These are phyloP conservation scores for Candida argentea DNA, from an alignment of 805 yeast species.

Conservation along the genomic window DNA sequence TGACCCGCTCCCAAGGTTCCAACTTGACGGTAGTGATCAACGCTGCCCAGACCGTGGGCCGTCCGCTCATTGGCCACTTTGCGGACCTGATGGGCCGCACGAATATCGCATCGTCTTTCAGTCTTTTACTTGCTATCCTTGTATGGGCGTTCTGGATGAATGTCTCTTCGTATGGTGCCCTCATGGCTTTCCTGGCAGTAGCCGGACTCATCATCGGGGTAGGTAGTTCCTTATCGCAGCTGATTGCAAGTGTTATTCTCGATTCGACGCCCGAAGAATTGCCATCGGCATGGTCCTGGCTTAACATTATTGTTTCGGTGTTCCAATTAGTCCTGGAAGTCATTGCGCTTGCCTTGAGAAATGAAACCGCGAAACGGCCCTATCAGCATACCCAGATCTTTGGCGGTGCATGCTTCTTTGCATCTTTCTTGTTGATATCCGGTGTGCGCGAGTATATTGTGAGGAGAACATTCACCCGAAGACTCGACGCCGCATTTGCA, in stretches of 20 bases:
- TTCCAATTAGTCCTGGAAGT: slow-evolving; percentile 40
- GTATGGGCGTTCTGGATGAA: slow-evolving; percentile 30
- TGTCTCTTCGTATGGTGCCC: slow-evolving; percentile 20
- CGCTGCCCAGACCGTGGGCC: slow-evolving; percentile 38
- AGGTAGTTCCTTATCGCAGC: slow-evolving; percentile 13
- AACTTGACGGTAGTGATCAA: slow-evolving; percentile 26
- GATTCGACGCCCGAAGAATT: slow-evolving; percentile 10
- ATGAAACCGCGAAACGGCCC: slow-evolving; percentile 21
- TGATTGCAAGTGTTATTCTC: slow-evolving; percentile 5
- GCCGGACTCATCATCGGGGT: slow-evolving; percentile 23
- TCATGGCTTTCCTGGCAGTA: slow-evolving; percentile 20
- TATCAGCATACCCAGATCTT: slow-evolving; percentile 52
- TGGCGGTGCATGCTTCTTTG: slow-evolving; percentile 41
- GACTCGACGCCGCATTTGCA: slow-evolving; percentile 1
- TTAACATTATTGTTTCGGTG: slow-evolving; percentile 22
- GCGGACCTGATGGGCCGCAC: slow-evolving; percentile 41
- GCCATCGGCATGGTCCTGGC: slow-evolving; percentile 31
- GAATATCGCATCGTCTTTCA: slow-evolving; percentile 19
- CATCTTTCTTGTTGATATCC: slow-evolving; percentile 31
- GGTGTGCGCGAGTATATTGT: slow-evolving; percentile 46
- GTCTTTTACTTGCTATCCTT: slow-evolving; percentile 15
- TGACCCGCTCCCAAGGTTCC: slow-evolving; percentile 21
- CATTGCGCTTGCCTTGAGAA: slow-evolving; percentile 37
- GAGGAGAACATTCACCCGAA: slow-evolving; percentile 10
- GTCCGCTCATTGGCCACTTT: slow-evolving; percentile 36